Base-by-base conservation (phyloP, 1,139 yeast species). In the Kluyveromyces sp. region DNA sequence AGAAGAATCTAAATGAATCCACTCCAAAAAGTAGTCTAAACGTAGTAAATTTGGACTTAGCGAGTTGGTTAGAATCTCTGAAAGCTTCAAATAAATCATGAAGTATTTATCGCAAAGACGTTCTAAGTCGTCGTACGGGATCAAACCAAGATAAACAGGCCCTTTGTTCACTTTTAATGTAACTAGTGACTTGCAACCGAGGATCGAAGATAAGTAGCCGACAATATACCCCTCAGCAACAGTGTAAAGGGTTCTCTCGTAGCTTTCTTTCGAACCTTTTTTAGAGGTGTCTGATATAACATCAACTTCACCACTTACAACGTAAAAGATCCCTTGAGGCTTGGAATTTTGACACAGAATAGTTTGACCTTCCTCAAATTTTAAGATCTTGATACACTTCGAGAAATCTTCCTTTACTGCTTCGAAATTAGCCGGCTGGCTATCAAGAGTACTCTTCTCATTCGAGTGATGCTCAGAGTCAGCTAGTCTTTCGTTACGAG, bases 1-100 rank as follows among this genome's bases (percentile, higher is more conserved):
- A 0, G 97, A 96, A 0, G 96, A 94, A 13, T 80, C 80, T 3
- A 86, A 73, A 49, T 87, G 95, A 40, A 92, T 79, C 98, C 98
- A 92, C 61, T 92, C 98, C 42, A 92, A 67, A 0, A 97, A 96
- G 64, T 84, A 86, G 60, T 92, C 98, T 39, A 92, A 75, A 42
- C 83, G 78, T 37, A 84, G 63, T 39, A 92, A 69, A 45, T 84
- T 77, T 28, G 76, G 70, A 26, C 92, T 81, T 38, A 92, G 65
- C 3, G 84, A 71, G 19, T 71, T 73, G 40, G 86, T 80, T 50
- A 89, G 66, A 13, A 80, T 75, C 43, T 80, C 77, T 0, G 97
- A 96, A 43, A 88, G 75, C 3, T 88, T 79, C 39, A 92, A 67
- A 50, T 84, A 83, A 12, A 89, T 71, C 62, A 78, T 74, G 47